phyloP scores from a whole-genome alignment of 1,284 basidiomycete genomes.

The Lentinus polychrous region DNA sequence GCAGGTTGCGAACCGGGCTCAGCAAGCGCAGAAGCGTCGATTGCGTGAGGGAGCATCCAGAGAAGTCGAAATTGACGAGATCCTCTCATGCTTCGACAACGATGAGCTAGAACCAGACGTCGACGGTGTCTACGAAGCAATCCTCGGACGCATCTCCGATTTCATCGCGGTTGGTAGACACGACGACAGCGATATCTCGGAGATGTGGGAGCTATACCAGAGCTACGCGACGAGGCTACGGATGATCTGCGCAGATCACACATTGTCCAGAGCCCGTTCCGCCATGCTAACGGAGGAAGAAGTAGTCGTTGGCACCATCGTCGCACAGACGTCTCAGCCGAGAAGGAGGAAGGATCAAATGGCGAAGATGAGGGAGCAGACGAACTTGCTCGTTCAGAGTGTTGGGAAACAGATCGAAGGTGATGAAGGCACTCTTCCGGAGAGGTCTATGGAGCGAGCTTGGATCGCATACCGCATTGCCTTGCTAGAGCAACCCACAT shows the following conservation, averaged over 20 bases:
- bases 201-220: constrained; percentile 32
- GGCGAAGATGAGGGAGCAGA: constrained; percentile 46
- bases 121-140: constrained; percentile 16
- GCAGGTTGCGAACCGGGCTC: constrained; percentile 13
- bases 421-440: constrained; percentile 32
- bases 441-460: constrained; percentile 35
- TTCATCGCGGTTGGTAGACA: constrained; percentile 20
- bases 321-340: constrained; percentile 52
- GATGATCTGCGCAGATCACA: constrained; percentile 40
- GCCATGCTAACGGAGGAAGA: constrained; percentile 54
- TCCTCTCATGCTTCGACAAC: constrained; percentile 21
- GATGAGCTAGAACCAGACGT: constrained; percentile 3
- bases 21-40: constrained; percentile 16
- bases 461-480: constrained; percentile 50
- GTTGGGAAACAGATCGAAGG: constrained; percentile 41
- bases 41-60: no score
- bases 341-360: constrained; percentile 46
- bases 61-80: constrained; percentile 16
- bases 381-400: constrained; percentile 39
- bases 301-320: constrained; percentile 54
- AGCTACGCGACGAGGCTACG: constrained; percentile 42
- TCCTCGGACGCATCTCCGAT: constrained; percentile 18
- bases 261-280: constrained; percentile 34
- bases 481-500: constrained; percentile 28
- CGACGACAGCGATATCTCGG: constrained; percentile 16